Evolutionary conservation across 1,284 basidiomycete species (phyloP), one percentile per base, ranked within the genome.

Genomic region (Schizopora paradoxa): DNA sequence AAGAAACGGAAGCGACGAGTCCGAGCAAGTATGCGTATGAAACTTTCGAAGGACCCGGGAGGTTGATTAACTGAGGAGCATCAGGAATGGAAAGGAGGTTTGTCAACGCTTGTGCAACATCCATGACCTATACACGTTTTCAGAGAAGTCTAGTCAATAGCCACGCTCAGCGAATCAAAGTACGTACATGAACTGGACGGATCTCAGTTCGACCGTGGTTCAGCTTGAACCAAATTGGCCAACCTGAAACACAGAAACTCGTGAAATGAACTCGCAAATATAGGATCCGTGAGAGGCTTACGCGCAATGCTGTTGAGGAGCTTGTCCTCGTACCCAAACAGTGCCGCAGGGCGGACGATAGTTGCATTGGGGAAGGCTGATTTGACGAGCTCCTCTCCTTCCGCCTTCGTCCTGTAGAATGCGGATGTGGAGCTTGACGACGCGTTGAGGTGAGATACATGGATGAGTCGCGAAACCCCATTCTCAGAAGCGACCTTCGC

Each of bases 241-340:
- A 95, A 56, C 79, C 91, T 91, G 53, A 33, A 22, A 5, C 66
- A 51, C 55, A 68, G 47, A 60, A 63, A 59, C 52, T 43, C 34
- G 51, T 56, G 39, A 52, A 48, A 41, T 27, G 16, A 26, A 42
- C 34, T 46, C 45, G 39, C 43, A 43, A 51, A 27, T n/a, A 41
- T 35, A 36, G 47, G 47, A 25, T 26, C 31, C 39, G 38, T 28
- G 42, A 40, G 42, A 14, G 29, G 34, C 86, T 67, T 63, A 91
- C 91, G 71, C 40, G 91, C 87, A 66, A 97, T 90, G 64, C 90
- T 92, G 66, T 91, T 96, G 60, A 99, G 66, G 45, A 99, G 70
- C 64, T 88, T 91, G 71, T 99, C 95, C 69, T 99, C 96, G 61
- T 88, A 83, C 11, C 95, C 95, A 66, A 76, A 99, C 80, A 98